phyloP scores from a whole-genome alignment of 371 early-diverging fungal species.

The Phascolomyces articulosus region DNA sequence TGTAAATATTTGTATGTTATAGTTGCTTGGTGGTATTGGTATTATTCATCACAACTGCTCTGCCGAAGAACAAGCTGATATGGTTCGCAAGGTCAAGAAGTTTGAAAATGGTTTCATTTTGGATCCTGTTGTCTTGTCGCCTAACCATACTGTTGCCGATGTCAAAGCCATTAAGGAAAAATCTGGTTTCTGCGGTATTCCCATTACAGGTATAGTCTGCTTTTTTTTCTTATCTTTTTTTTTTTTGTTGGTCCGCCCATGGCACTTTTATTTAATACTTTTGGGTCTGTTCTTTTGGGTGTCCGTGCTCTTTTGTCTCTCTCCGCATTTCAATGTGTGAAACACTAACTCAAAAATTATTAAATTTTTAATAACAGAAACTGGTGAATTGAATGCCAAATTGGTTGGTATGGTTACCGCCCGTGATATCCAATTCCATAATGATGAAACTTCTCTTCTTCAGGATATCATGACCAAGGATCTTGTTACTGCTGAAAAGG shows the following conservation, averaged over 20 bases:
- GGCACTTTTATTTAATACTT: no score
- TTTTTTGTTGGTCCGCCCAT: no score
- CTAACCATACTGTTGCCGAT: conserved; percentile 84
- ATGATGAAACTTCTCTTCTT: conserved; percentile 59
- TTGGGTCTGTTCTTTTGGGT: no score
- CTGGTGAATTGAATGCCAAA: conserved; percentile 86
- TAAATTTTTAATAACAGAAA: conserved; percentile 46
- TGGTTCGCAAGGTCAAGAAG: conserved; percentile 97
- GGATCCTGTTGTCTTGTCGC: conserved; percentile 89
- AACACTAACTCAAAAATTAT: background rate
- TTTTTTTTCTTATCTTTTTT: background rate
- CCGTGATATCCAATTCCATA: conserved; percentile 94
- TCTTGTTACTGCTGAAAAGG: conserved; percentile 83
- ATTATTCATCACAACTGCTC: conserved; percentile 98
- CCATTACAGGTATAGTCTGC: conserved; percentile 81
- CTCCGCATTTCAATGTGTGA: background rate
- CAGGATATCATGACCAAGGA: conserved; percentile 91
- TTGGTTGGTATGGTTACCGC: conserved; percentile 95
- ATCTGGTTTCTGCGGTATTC: conserved; percentile 96
- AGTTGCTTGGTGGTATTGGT: conserved; percentile 93
- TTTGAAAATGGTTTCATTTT: conserved; percentile 98
- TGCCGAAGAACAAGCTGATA: conserved; percentile 92
- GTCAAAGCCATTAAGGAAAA: conserved; percentile 85
- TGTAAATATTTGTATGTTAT: conserved; percentile 10
- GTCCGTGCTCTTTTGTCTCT: background rate